Evolutionary conservation across 129 eudicot species (phyloP).

Genomic region (Centrapalus pauciflorus): DNA sequence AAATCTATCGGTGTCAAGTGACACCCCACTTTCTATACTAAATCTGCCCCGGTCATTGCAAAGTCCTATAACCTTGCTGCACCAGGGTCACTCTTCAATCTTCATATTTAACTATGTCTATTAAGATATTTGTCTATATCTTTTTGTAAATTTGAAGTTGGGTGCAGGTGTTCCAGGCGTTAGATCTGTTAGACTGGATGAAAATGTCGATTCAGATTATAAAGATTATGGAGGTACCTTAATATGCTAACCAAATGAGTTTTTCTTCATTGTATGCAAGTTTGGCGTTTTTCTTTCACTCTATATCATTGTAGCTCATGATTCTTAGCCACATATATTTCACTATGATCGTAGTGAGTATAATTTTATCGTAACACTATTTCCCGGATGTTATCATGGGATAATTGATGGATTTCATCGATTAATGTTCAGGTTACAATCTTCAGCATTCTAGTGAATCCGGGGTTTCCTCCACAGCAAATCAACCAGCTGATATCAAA

Average conservation of each 20-base stretch:
- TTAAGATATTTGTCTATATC: not conserved
- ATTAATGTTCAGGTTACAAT: conserved; percentile 34
- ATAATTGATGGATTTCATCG: not conserved
- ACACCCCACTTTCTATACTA: no score
- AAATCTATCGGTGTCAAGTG: no score
- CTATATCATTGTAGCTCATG: not conserved
- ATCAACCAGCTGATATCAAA: conserved; percentile 37
- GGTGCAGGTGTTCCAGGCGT: conserved; percentile 80
- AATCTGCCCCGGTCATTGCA: no score
- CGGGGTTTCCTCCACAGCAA: conserved; percentile 30
- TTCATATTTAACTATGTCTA: not conserved
- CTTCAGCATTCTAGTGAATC: conserved; percentile 19
- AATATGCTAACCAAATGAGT: not conserved
- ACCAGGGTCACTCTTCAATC: not conserved
- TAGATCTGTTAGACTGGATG: conserved; percentile 58
- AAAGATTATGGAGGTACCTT: conserved; percentile 73
- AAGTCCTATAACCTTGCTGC: no score
- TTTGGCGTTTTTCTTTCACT: not conserved
- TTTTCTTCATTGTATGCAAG: not conserved
- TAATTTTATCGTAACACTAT: not conserved
- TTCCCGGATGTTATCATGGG: not conserved
- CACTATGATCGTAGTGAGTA: no score
- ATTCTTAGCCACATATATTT: not conserved
- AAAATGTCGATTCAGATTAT: conserved; percentile 43
- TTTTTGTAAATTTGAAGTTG: not conserved